These are phyloP conservation scores for Umbelopsis isabellina DNA, from an alignment of 192 early-diverging fungal species.

Conservation along the genomic window DNA sequence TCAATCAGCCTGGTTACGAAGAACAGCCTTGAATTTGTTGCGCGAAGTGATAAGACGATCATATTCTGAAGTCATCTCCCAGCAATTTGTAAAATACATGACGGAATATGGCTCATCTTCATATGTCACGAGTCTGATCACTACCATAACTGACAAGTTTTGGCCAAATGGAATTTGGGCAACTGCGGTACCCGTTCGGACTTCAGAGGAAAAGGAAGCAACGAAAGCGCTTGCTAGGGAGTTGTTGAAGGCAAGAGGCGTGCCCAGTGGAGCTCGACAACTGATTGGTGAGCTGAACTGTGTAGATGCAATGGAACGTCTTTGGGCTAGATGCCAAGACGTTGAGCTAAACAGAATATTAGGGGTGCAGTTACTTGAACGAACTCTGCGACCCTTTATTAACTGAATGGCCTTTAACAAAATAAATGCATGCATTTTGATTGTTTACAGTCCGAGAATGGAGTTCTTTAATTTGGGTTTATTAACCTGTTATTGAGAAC, in stretches of 20 bases:
- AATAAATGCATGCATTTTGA: not conserved
- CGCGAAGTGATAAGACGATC: conserved; percentile 41
- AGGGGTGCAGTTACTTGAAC: conserved; percentile 37
- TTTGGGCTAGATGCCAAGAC: conserved; percentile 37
- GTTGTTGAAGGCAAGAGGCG: conserved; percentile 24
- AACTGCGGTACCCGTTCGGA: not conserved
- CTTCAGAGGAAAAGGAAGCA: conserved; percentile 32
- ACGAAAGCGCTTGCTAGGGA: conserved; percentile 25
- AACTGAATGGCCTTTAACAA: conserved; percentile 18
- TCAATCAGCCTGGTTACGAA: conserved; percentile 42
- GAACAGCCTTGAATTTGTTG: conserved; percentile 37
- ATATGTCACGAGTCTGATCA: conserved; percentile 22
- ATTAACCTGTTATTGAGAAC: no score
- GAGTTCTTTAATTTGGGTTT: no score
- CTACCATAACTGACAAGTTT: conserved; percentile 20
- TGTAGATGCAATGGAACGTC: conserved; percentile 34
- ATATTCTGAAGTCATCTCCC: conserved; percentile 34
- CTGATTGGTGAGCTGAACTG: conserved; percentile 42
- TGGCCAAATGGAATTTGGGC: conserved; percentile 40
- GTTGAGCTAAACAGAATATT: conserved; percentile 36
- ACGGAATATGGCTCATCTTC: conserved; percentile 26
- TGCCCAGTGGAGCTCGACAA: conserved; percentile 35
- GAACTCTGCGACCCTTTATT: conserved; percentile 32
- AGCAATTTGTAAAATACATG: conserved; percentile 37
- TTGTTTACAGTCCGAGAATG: not conserved